Evolutionary conservation across 495 filamentous ascomycete species (phyloP).

Genomic region (Xylaria venustula): DNA sequence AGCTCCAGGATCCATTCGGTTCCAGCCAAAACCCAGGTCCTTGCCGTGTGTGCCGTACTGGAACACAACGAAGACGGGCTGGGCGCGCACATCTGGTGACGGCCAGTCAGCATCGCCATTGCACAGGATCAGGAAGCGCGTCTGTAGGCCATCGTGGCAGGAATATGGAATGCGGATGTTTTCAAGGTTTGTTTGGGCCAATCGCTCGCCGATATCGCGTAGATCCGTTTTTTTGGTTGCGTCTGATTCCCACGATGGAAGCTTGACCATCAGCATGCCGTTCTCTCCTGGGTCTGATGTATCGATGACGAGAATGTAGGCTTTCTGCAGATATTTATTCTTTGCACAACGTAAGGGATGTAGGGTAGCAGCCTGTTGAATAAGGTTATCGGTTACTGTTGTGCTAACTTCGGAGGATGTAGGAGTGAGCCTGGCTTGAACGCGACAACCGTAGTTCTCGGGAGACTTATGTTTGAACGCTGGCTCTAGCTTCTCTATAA

Average conservation of each 20-base stretch:
- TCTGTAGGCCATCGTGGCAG: constrained; percentile 19
- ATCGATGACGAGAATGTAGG: constrained; percentile 17
- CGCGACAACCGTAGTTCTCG: background rate
- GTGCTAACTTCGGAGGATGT: constrained; percentile 9
- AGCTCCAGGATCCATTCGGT: background rate
- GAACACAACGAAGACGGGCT: constrained; percentile 19
- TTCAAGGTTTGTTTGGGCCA: constrained; percentile 2
- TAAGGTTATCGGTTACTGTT: constrained; percentile 6
- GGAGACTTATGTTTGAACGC: background rate
- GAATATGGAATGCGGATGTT: constrained; percentile 21
- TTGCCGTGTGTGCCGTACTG: constrained; percentile 21
- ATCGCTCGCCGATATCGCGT: constrained; percentile 7
- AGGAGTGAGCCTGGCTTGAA: constrained; percentile 11
- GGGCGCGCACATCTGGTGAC: constrained; percentile 15
- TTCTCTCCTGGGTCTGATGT: constrained; percentile 16
- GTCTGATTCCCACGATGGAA: constrained; percentile 14
- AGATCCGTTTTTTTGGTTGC: constrained; percentile 8
- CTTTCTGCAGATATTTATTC: constrained; percentile 15
- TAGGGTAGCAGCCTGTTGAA: constrained; percentile 15
- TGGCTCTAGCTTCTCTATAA: background rate
- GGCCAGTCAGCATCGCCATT: constrained; percentile 19
- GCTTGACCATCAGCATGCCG: constrained; percentile 19
- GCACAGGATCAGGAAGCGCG: constrained; percentile 15
- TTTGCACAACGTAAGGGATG: constrained; percentile 14
- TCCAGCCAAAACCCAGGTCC: constrained; percentile 17